phyloP scores from a whole-genome alignment of 1,284 basidiomycete genomes.

The Moesziomyces aphidis region DNA sequence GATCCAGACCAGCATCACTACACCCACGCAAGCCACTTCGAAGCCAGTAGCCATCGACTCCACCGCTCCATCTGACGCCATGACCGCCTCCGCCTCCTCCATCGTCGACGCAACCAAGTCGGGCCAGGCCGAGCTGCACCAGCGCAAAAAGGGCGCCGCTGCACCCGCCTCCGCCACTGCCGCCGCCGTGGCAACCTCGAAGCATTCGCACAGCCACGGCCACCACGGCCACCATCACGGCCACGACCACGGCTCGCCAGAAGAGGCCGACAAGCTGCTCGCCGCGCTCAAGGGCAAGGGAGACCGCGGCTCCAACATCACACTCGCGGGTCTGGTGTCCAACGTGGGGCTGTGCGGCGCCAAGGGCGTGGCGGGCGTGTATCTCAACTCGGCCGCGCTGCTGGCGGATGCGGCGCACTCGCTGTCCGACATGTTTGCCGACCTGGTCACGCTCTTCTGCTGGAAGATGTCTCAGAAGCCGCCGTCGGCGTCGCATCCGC shows the following conservation, averaged over 20 bases:
- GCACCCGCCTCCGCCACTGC: not conserved
- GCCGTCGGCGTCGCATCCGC: slow-evolving; percentile 82
- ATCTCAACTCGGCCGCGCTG: slow-evolving; percentile 83
- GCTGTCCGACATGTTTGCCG: slow-evolving; percentile 84
- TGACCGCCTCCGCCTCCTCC: slow-evolving; percentile 14
- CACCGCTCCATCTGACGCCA: not conserved
- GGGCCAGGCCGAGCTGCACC: slow-evolving; percentile 19
- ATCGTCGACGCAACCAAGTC: slow-evolving; percentile 32
- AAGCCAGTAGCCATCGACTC: not conserved
- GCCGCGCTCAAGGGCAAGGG: slow-evolving; percentile 62
- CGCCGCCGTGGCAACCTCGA: slow-evolving; percentile 3
- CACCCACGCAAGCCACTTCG: not conserved
- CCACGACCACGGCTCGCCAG: slow-evolving; percentile 64
- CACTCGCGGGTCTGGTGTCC: slow-evolving; percentile 77
- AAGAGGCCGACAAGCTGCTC: slow-evolving; percentile 66
- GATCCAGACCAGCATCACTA: slow-evolving; percentile 10
- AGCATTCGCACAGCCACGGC: slow-evolving; percentile 22
- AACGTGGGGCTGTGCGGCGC: slow-evolving; percentile 84
- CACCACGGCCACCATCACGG: slow-evolving; percentile 48
- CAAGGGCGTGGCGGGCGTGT: slow-evolving; percentile 75
- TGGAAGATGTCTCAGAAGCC: slow-evolving; percentile 87
- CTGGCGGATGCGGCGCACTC: slow-evolving; percentile 96
- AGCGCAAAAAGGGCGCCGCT: slow-evolving; percentile 15
- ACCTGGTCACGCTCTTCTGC: slow-evolving; percentile 91
- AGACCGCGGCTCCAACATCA: slow-evolving; percentile 67